phyloP scores from a whole-genome alignment of 2,329 filamentous ascomycete genomes.

The Pseudodiploospora longispora region DNA sequence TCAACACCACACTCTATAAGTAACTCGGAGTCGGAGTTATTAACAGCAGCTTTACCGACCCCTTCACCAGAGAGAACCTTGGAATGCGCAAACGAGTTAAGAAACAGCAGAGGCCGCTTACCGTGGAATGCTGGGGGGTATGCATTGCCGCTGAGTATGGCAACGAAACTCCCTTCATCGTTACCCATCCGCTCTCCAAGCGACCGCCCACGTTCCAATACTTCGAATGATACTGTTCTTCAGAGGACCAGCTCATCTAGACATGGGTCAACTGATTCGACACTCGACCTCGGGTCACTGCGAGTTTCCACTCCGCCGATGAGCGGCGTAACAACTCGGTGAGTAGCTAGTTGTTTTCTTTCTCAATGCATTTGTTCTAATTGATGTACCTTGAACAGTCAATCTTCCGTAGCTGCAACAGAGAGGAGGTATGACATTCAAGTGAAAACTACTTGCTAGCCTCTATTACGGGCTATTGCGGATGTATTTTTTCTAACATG shows the following conservation, averaged over 20 bases:
- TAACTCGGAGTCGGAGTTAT: conserved; percentile 1
- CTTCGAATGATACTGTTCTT: conserved; percentile 11
- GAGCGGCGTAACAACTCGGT: too few relatives aligned
- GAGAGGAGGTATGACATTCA: too few relatives aligned
- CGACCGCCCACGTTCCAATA: conserved; percentile 15
- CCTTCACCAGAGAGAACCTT: conserved; percentile 24
- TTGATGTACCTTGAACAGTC: too few relatives aligned
- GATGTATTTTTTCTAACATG: too few relatives aligned
- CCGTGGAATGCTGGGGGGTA: conserved; percentile 46
- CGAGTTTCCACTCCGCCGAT: too few relatives aligned
- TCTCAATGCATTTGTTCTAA: too few relatives aligned
- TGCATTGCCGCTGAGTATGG: conserved; percentile 34
- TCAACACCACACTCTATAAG: conserved; percentile 7
- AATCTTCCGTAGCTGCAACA: too few relatives aligned
- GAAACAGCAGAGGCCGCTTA: conserved; percentile 25
- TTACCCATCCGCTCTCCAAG: conserved; percentile 15
- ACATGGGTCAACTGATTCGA: conserved; percentile 22
- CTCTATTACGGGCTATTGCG: too few relatives aligned
- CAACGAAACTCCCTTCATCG: conserved; percentile 24
- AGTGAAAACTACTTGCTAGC: too few relatives aligned
- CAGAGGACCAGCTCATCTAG: conserved; percentile 13
- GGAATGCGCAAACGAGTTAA: conserved; percentile 4
- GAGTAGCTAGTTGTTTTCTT: too few relatives aligned
- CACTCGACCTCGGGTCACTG: background rate
- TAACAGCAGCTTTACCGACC: conserved; percentile 16